Evolutionary conservation across 768 basidiomycete species (phyloP), one percentile per base, ranked within the genome.

Genomic region (Lentinula raphanica): DNA sequence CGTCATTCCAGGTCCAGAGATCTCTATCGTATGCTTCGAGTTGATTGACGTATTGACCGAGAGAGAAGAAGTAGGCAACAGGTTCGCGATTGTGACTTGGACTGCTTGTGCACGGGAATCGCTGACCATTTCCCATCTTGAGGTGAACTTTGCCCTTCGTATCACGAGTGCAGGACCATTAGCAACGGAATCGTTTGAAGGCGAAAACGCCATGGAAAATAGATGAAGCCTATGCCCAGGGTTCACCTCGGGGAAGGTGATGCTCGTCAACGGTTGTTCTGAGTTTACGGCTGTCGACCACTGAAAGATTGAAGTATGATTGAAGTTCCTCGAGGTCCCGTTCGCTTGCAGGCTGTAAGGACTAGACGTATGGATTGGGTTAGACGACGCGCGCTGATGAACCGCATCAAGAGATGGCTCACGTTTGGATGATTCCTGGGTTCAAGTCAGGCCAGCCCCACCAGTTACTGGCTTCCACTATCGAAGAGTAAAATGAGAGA

Each of bases 11-110:
- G 64, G 35, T 0, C 77, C 78, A 0, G 49, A 63, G 17, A 80
- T 62, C n/a, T 73, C 71, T 13, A 80, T 63, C 21, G 68, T 62
- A 58, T 77, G 72, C 21, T 57, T 64, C 3, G 69, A 63, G 8
- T 64, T 68, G 23, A 78, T 32, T 2, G 78, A 73, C 0, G 73
- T 69, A 31, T 62, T 60, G 2, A 58, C 61, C 0, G 70, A 67
- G 1, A 65, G 51, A 1, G 69, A 50, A 35, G 49, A 69, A 2
- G 69, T 67, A 0, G 82, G 76, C 8, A 80, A 68, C 11, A 82
- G 68, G 60, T 85, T 85, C 23, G 76, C 76, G 12, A 85, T 61
- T 0, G 79, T 81, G 39, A 85, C 74, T 44, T 81, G 78, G 0
- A 85, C 75, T 0, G 73, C 74, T 61, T 83, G 81, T 3, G 74